Conservation (phyloP, 345 rosid species). For the Hibiscus syriacus region DNA sequence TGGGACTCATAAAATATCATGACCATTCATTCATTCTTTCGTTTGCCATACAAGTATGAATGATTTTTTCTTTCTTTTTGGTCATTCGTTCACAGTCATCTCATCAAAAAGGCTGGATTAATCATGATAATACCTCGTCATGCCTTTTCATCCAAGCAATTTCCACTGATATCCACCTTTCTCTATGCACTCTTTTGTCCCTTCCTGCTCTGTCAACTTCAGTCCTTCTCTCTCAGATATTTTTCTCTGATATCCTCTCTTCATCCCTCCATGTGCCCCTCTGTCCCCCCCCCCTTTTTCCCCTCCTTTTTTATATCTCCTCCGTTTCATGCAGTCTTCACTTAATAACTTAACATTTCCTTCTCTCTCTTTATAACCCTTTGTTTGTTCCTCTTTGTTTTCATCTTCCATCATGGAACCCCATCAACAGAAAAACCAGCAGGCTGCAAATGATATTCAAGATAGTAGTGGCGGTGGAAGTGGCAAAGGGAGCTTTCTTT, state of each 20-base stretch:
- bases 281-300: not conserved
- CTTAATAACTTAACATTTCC: not conserved
- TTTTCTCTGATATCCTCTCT: slow-evolving; percentile 46
- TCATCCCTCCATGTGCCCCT: slow-evolving; percentile 22
- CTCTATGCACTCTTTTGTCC: slow-evolving; percentile 65
- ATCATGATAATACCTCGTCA: slow-evolving; percentile 19
- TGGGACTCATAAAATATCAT: not conserved
- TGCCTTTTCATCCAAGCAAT: slow-evolving; percentile 55
- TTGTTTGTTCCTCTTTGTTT: slow-evolving; percentile 24
- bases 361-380: slow-evolving; percentile 2
- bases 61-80: too few relatives aligned
- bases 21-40: not conserved
- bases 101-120: slow-evolving; percentile 12
- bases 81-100: not conserved
- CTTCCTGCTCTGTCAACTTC: slow-evolving; percentile 73
- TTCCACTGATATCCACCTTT: slow-evolving; percentile 39
- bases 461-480: slow-evolving; percentile 25
- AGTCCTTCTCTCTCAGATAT: slow-evolving; percentile 61
- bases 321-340: slow-evolving; percentile 11
- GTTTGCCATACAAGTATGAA: too few relatives aligned
- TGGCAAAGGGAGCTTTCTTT: slow-evolving; percentile 46
- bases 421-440: slow-evolving; percentile 38
- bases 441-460: slow-evolving; percentile 32
- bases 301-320: slow-evolving; percentile 18
- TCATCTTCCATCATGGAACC: slow-evolving; percentile 41